A percentile compares a stretch with the other conserved stretches of the same genome.
These are phyloP conservation scores for Alternaria triticina DNA, from an alignment of 2,329 filamentous ascomycete species.

Conservation along the genomic window DNA sequence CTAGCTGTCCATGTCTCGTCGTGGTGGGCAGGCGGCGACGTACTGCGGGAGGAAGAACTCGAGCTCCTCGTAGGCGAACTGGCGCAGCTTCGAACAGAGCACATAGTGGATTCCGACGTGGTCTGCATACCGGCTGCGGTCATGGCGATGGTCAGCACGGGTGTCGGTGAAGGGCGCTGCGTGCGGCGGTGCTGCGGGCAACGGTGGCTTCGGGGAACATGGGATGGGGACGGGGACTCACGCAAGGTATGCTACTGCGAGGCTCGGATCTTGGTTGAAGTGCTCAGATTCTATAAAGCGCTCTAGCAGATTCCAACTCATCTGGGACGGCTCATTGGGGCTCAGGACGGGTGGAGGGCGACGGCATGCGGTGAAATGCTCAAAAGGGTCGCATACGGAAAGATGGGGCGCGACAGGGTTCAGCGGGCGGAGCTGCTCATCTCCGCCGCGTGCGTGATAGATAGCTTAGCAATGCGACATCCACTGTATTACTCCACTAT, in stretches of 20 bases:
- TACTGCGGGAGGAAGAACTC: slow-evolving; percentile 83
- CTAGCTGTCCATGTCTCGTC: slow-evolving; percentile 48
- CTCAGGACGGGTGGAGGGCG: slow-evolving; percentile 24
- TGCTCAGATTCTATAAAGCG: slow-evolving; percentile 92
- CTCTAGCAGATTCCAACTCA: slow-evolving; percentile 83
- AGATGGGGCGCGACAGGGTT: slow-evolving; percentile 23
- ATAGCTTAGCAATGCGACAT: slow-evolving; percentile 8
- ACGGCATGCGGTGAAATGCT: slow-evolving; percentile 19
- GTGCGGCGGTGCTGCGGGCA: slow-evolving; percentile 27
- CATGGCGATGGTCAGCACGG: slow-evolving; percentile 16
- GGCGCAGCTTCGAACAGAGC: slow-evolving; percentile 84
- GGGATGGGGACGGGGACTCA: slow-evolving; percentile 59
- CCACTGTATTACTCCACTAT: slow-evolving; percentile 1
- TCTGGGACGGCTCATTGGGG: slow-evolving; percentile 52
- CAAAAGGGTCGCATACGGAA: slow-evolving; percentile 28
- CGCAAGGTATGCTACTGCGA: slow-evolving; percentile 88
- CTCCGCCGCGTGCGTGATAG: slow-evolving; percentile 8
- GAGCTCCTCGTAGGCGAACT: slow-evolving; percentile 89
- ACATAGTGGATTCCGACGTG: slow-evolving; percentile 91
- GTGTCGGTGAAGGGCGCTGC: slow-evolving; percentile 14
- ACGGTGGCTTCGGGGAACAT: slow-evolving; percentile 33
- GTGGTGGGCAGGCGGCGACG: slow-evolving; percentile 21
- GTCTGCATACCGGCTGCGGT: slow-evolving; percentile 78
- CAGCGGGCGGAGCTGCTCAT: slow-evolving; percentile 16
- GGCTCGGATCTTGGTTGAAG: slow-evolving; percentile 89